Percentiles rank a stretch among this genome's conserved stretches.
Conservation (phyloP, 2,329 filamentous ascomycete species). For the Colletotrichum sp. region DNA sequence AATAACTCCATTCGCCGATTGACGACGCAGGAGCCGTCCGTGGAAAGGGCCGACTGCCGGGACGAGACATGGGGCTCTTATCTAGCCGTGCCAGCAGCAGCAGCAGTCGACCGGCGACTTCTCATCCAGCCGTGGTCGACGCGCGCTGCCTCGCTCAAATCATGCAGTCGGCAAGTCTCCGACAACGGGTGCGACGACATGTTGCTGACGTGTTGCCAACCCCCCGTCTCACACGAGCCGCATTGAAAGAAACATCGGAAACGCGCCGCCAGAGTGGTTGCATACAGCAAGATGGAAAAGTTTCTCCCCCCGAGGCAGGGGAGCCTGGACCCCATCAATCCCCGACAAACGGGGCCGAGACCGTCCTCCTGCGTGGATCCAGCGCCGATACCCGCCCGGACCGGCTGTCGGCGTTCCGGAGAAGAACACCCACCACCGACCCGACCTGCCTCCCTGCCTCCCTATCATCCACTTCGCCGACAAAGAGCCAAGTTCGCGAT, state of each 20-base stretch:
- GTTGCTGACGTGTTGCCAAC: background rate
- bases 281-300: background rate
- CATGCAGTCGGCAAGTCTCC: background rate
- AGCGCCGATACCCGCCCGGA: conserved; percentile 14
- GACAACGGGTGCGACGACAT: background rate
- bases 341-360: conserved; percentile 15
- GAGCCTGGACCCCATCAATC: background rate
- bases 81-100: background rate
- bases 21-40: background rate
- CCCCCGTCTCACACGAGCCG: background rate
- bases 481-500: background rate
- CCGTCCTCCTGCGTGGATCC: background rate
- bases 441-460: background rate
- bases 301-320: background rate
- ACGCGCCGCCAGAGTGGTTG: background rate
- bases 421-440: background rate
- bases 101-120: background rate
- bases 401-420: conserved; percentile 10
- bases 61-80: background rate
- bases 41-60: background rate
- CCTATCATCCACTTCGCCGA: background rate
- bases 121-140: background rate
- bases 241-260: background rate
- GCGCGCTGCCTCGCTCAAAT: background rate
- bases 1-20: background rate